Conservation (phyloP, 1,284 basidiomycete species). For the Waitea zeae region DNA sequence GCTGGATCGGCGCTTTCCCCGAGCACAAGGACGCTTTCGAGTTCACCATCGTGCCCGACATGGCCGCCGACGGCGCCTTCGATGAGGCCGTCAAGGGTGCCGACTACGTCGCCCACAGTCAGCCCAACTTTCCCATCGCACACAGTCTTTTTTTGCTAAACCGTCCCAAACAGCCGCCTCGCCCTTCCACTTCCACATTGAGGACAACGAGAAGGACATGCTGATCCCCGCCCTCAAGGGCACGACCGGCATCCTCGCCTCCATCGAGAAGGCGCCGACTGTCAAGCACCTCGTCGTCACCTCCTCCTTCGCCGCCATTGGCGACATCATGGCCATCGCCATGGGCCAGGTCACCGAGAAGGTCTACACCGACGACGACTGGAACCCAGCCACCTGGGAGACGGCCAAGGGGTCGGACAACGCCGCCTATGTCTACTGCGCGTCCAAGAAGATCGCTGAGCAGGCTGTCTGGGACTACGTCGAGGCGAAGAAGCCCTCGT, state of each 20-base stretch:
- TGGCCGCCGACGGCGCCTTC: slow-evolving; percentile 16
- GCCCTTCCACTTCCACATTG: slow-evolving; percentile 6
- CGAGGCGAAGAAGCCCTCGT: not conserved
- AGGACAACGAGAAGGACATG: slow-evolving; percentile 7
- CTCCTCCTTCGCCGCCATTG: slow-evolving; percentile 37
- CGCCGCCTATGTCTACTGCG: slow-evolving; percentile 19
- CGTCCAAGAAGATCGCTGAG: slow-evolving; percentile 30
- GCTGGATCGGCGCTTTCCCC: slow-evolving; percentile 20
- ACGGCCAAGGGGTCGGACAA: slow-evolving; percentile 26
- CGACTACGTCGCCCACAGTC: slow-evolving; percentile 12
- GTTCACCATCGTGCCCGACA: slow-evolving; percentile 23
- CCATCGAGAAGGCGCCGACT: slow-evolving; percentile 8
- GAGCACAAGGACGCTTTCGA: slow-evolving; percentile 17
- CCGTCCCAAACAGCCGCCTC: slow-evolving; percentile 2
- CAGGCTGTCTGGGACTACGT: slow-evolving; percentile 29
- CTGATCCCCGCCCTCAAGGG: slow-evolving; percentile 14
- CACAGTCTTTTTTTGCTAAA: slow-evolving; percentile 2
- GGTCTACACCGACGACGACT: slow-evolving; percentile 22
- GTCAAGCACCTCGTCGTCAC: slow-evolving; percentile 52
- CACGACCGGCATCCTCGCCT: slow-evolving; percentile 11
- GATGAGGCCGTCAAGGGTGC: slow-evolving; percentile 29
- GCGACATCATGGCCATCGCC: slow-evolving; percentile 14
- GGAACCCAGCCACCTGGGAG: slow-evolving; percentile 33
- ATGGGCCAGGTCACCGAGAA: not conserved
- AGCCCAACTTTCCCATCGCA: slow-evolving; percentile 8